phyloP scores from a whole-genome alignment of 768 basidiomycete genomes.

The Collybiopsis luxurians region DNA sequence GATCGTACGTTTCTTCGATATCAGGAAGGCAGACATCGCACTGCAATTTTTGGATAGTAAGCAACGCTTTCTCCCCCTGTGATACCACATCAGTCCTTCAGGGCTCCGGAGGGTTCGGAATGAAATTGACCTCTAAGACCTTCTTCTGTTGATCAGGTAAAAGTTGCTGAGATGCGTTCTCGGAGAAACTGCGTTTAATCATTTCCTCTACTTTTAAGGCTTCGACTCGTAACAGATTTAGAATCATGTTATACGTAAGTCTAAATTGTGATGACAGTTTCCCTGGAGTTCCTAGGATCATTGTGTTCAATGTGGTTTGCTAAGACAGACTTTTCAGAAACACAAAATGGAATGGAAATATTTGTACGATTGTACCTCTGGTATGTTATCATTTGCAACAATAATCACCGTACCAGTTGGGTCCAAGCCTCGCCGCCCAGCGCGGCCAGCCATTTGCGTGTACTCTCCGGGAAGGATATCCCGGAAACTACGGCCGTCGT shows the following conservation, averaged over 20 bases:
- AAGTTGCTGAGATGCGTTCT: conserved; percentile 91
- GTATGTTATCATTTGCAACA: conserved; percentile 76
- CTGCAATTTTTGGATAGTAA: conserved; percentile 57
- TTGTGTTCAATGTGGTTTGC: conserved; percentile 73
- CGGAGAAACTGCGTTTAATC: conserved; percentile 99
- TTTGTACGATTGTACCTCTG: conserved; percentile 58
- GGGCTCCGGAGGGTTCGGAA: neutral
- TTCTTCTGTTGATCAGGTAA: conserved; percentile 92
- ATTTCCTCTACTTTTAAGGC: conserved; percentile 97
- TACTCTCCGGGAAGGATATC: conserved; percentile 91
- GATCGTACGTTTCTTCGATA: conserved; percentile 76
- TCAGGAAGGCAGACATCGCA: conserved; percentile 71
- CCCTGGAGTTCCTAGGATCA: conserved; percentile 94
- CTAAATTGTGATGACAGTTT: conserved; percentile 96
- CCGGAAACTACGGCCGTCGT: conserved; percentile 91
- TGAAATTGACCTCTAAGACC: conserved; percentile 66
- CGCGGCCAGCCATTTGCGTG: conserved; percentile 99
- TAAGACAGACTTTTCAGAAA: conserved; percentile 26
- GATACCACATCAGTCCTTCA: conserved; percentile 4
- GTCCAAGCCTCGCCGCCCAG: conserved; percentile 94
- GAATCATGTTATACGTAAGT: conserved; percentile 98
- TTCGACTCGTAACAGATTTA: conserved; percentile 94
- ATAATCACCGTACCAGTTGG: conserved; percentile 95
- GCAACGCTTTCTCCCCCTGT: conserved; percentile 72
- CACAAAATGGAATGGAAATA: neutral